phyloP scores from a whole-genome alignment of 2,329 filamentous ascomycete genomes.

The Xylaria sp. region DNA sequence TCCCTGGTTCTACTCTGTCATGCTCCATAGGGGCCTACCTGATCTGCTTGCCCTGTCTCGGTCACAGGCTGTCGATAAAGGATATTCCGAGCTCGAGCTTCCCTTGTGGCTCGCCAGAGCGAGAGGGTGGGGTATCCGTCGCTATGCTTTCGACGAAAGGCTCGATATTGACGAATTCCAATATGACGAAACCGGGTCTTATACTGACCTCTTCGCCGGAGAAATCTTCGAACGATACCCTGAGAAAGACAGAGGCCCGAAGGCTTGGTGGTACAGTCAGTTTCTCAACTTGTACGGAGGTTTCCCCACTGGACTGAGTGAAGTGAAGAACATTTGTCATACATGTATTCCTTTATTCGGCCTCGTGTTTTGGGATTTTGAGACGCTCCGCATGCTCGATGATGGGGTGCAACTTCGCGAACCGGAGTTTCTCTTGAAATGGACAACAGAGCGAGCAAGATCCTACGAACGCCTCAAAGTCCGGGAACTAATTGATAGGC shows the following conservation, averaged over 20 bases:
- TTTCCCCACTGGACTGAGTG: too few relatives aligned
- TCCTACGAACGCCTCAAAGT: too few relatives aligned
- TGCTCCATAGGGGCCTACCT: too few relatives aligned
- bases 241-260: conserved; percentile 5
- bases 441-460: too few relatives aligned
- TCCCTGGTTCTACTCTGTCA: too few relatives aligned
- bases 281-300: background rate
- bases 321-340: background rate
- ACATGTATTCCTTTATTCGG: background rate
- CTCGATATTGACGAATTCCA: background rate
- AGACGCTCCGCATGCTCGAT: background rate
- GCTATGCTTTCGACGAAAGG: background rate
- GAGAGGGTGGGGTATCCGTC: background rate
- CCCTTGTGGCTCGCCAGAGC: too few relatives aligned
- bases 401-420: too few relatives aligned
- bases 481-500: too few relatives aligned
- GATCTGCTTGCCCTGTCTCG: too few relatives aligned
- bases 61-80: too few relatives aligned
- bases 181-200: background rate
- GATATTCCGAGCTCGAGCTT: too few relatives aligned
- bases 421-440: too few relatives aligned
- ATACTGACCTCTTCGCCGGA: background rate
- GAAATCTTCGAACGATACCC: background rate
- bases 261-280: conserved; percentile 5
- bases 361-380: background rate